Evolutionary conservation across 1,284 basidiomycete genomes (phyloP), one percentile per base, ranked within the genome.

Genomic region (Fomitopsis schrenkii): DNA sequence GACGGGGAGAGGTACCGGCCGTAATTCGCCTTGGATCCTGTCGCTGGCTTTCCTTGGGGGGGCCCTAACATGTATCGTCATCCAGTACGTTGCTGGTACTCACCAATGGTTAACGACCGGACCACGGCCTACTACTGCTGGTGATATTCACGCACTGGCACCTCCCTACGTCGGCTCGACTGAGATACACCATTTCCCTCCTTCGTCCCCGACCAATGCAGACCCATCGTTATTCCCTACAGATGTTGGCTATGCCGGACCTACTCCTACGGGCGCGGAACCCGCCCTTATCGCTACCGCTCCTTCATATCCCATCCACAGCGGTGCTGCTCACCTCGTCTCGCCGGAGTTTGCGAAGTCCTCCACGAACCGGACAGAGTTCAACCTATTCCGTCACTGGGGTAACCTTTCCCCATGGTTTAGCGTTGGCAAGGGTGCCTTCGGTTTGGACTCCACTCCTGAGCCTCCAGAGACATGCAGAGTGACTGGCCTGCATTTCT

Each of bases 401-500:
- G 93, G 93, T 0, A 94, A 94, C 70, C 74, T 95, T 44, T 87
- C 90, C 0, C 93, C 93, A 8, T 94, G 91, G 90, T 93, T 89
- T 73, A 91, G 88, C 61, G 86, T 93, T 50, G 78, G 79, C n/a
- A 79, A 77, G 35, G 83, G 79, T 10, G 77, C 82, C 2, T 95
- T 93, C 74, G 93, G 93, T 1, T 67, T 94, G 8, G 80, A 90
- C 67, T 87, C 92, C 0, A 80, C 83, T 10, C 87, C 91, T 0
- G 82, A 85, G 45, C 76, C 86, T 1, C 93, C 93, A 6, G 80
- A 87, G 35, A 81, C 79, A 4, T 94, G 93, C 72, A 75, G 77
- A 10, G 76, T 95, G 53, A 90, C 84, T 44, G 90, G 88, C 9
- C 74, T 93, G 60, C 91, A 94, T 71, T 75, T 93, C 63, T 74